phyloP scores from a whole-genome alignment of 768 basidiomycete species.

The Xerocomus potaroensis region DNA sequence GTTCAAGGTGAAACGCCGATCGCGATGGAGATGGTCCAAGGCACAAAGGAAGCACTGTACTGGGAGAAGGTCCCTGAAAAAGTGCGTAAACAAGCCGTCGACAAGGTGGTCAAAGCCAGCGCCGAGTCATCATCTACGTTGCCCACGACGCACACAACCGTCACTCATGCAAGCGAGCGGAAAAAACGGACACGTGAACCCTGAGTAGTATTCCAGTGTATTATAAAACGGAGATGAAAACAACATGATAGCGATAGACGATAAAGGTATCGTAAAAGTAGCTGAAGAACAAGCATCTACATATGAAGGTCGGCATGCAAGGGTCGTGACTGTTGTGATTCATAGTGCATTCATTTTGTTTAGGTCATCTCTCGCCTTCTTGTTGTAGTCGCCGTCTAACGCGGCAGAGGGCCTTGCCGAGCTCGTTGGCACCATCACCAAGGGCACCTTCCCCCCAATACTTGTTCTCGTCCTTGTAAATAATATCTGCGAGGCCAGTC shows the following conservation, averaged over 20 bases:
- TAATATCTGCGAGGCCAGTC: slow-evolving; percentile 39
- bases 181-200: slow-evolving; percentile 17
- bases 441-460: slow-evolving; percentile 63
- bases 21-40: slow-evolving; percentile 52
- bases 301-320: background rate
- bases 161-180: background rate
- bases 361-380: slow-evolving; percentile 24
- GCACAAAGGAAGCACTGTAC: slow-evolving; percentile 65
- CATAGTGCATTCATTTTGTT: background rate
- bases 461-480: slow-evolving; percentile 55
- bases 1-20: slow-evolving; percentile 31
- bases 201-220: background rate
- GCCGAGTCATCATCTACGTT: background rate
- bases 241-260: slow-evolving; percentile 2
- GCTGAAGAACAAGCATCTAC: background rate
- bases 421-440: slow-evolving; percentile 54
- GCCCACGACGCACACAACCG: background rate
- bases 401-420: slow-evolving; percentile 55
- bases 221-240: background rate
- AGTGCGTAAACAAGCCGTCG: slow-evolving; percentile 57
- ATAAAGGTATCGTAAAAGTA: background rate
- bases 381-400: slow-evolving; percentile 46
- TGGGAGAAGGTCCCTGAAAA: slow-evolving; percentile 81
- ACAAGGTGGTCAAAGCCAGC: slow-evolving; percentile 31
- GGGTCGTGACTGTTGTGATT: no score